phyloP scores from a whole-genome alignment of 2,329 filamentous ascomycete genomes.

The Aspergillus eucalypticola region DNA sequence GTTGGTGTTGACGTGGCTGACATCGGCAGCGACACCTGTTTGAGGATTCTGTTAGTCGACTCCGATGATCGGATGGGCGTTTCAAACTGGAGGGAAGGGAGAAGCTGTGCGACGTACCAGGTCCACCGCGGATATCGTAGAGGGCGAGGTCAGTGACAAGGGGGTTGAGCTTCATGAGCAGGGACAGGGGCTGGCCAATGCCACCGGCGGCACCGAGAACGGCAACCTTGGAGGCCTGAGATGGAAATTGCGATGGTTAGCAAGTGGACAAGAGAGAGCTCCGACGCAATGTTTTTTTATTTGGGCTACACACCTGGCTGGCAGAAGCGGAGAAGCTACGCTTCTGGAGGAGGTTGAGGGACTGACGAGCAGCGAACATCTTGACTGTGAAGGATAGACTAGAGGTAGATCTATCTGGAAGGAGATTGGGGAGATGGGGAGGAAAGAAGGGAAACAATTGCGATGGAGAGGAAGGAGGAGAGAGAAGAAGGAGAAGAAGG shows the following conservation, averaged over 20 bases:
- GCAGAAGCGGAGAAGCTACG: constrained; percentile 80
- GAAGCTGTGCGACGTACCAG: constrained; percentile 63
- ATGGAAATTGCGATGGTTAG: constrained; percentile 20
- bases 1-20: constrained; percentile 99
- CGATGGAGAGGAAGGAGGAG: constrained; percentile 1
- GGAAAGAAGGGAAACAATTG: constrained; percentile 12
- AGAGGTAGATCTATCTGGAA: constrained; percentile 17
- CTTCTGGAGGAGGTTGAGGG: constrained; percentile 63
- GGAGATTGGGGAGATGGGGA: constrained; percentile 22
- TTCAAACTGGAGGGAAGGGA: not conserved
- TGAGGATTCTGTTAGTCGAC: constrained; percentile 21
- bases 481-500: constrained; percentile 18
- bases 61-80: not conserved
- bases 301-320: constrained; percentile 62
- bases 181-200: constrained; percentile 96
- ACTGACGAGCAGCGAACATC: constrained; percentile 72
- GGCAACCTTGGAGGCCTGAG: constrained; percentile 91
- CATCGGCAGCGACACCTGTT: constrained; percentile 92
- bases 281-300: constrained; percentile 14
- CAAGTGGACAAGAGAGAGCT: not conserved
- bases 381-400: constrained; percentile 36
- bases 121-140: constrained; percentile 94
- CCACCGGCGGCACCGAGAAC: constrained; percentile 96
- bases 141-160: constrained; percentile 90
- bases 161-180: constrained; percentile 98